These are phyloP conservation scores for Boletellus emodensis DNA, from an alignment of 768 basidiomycete species.

Conservation along the genomic window DNA sequence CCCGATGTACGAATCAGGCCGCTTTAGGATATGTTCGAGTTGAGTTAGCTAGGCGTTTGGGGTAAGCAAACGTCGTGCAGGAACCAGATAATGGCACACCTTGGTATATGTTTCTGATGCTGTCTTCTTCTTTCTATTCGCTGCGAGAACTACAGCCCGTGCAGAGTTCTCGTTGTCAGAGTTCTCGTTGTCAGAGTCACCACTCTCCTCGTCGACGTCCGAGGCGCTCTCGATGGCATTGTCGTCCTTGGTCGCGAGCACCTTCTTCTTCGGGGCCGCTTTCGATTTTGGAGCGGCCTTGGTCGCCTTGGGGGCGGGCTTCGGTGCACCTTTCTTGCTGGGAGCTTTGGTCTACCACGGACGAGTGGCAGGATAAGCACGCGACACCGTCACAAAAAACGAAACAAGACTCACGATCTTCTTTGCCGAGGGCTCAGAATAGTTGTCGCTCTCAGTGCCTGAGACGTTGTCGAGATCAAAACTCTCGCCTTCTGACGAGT, in stretches of 20 bases:
- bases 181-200: constrained; percentile 39
- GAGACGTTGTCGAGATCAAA: constrained; percentile 59
- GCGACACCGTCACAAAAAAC: constrained; percentile 1
- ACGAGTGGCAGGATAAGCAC: constrained; percentile 17
- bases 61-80: background rate
- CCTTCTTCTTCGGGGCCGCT: constrained; percentile 62
- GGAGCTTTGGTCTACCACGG: constrained; percentile 30
- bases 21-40: constrained; percentile 90
- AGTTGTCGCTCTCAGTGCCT: constrained; percentile 64
- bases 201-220: constrained; percentile 38
- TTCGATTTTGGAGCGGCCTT: constrained; percentile 51
- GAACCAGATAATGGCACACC: constrained; percentile 40
- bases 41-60: constrained; percentile 66
- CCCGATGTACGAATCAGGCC: constrained; percentile 95
- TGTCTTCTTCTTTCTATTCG: constrained; percentile 69
- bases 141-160: constrained; percentile 21
- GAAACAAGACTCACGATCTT: constrained; percentile 34
- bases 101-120: constrained; percentile 90
- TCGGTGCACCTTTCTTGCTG: constrained; percentile 39
- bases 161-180: constrained; percentile 38
- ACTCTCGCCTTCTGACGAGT: constrained; percentile 69
- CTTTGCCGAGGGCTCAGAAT: constrained; percentile 52
- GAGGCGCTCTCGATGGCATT: constrained; percentile 50
- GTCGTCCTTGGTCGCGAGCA: constrained; percentile 60
- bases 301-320: constrained; percentile 38